Base-by-base conservation (phyloP, 176 grass and related monocot genomes). In the Cenchrus americanus region DNA sequence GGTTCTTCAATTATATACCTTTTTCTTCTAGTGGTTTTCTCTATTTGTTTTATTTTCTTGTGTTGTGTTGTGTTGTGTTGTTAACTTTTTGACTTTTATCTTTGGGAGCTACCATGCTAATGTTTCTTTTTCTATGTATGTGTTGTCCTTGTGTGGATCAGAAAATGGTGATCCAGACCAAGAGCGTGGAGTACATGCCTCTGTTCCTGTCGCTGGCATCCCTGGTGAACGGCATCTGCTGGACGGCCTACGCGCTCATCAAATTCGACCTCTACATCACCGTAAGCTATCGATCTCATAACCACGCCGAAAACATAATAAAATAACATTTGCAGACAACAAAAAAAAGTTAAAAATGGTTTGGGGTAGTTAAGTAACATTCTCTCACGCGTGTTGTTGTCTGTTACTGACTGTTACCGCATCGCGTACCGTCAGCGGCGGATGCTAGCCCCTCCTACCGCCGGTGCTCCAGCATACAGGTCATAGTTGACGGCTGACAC, bases 141-240 rank as follows among this genome's bases (percentile, higher is more conserved):
- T 59, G 18, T 53, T 3, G 59, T 59, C 10, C 47, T 26, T 50
- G 43, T 43, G 34, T 26, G 60, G 49, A 59, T 71, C 90, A 98
- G 96, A 98, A 94, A 95, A 75, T 98, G 93, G 96, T 98, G 87
- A 92, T 98, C 87, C 77, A 90, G 88, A 95, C 96, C 4, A 98
- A 90, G 88, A 98, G 96, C 68, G 93, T 98, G 46, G 96, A 98
- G 69, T 98, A 92, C 91, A 98, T 98, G 96, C 96, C 96, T 13
- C 78, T 98, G 8, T 88, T 77, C 58, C 69, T 98, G 68, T 95
- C 96, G 12, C 54, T 98, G 10, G 96, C 91, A 1, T 89, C 93
- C 26, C 89, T 98, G 37, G 81, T 92, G n/a, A 98, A 98, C 22
- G 93, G 89, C 65, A 73, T 90, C 78, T 98, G 91, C 90, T 98